A percentile compares a stretch with the other conserved stretches of the same genome.
These are phyloP conservation scores for Papiliotrema laurentii DNA, from an alignment of 1,284 basidiomycete species.

Conservation along the genomic window DNA sequence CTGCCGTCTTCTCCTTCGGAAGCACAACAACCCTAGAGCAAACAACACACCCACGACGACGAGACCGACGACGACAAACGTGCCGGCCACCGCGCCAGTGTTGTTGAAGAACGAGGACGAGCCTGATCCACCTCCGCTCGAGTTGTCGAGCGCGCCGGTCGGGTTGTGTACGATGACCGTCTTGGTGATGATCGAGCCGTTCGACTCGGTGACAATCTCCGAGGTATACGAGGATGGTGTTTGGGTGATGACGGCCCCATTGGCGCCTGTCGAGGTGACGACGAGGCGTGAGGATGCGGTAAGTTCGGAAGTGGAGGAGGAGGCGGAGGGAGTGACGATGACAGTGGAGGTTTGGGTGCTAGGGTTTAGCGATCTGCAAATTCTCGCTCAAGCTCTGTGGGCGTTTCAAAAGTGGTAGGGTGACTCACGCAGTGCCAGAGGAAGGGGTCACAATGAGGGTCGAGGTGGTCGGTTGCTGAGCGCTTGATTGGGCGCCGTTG, in stretches of 20 bases:
- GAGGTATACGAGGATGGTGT: slow-evolving; percentile 39
- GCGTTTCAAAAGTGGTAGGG: not conserved
- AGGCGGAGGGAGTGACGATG: slow-evolving; percentile 9
- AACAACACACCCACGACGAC: slow-evolving; percentile 44
- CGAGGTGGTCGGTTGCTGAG: slow-evolving; percentile 1
- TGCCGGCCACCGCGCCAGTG: slow-evolving; percentile 48
- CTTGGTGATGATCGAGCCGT: slow-evolving; percentile 42
- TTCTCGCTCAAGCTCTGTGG: no score
- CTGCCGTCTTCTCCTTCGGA: slow-evolving; percentile 44
- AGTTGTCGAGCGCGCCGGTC: slow-evolving; percentile 37
- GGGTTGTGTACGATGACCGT: slow-evolving; percentile 46
- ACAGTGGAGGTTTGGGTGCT: slow-evolving; percentile 16
- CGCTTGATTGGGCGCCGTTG: not conserved
- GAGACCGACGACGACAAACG: slow-evolving; percentile 50
- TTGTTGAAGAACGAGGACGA: slow-evolving; percentile 43
- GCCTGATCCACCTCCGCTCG: slow-evolving; percentile 18
- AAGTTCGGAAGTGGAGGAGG: slow-evolving; percentile 12
- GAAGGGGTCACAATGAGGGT: slow-evolving; percentile 3
- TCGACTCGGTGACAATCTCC: slow-evolving; percentile 32
- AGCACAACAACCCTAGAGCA: slow-evolving; percentile 45
- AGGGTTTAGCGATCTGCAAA: no score
- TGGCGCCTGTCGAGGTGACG: slow-evolving; percentile 37
- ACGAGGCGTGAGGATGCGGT: slow-evolving; percentile 27
- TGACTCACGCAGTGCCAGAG: not conserved
- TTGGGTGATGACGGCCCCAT: slow-evolving; percentile 30